These are phyloP conservation scores for Hyphopichia burtonii DNA, from an alignment of 1,139 yeast genomes.

Conservation along the genomic window DNA sequence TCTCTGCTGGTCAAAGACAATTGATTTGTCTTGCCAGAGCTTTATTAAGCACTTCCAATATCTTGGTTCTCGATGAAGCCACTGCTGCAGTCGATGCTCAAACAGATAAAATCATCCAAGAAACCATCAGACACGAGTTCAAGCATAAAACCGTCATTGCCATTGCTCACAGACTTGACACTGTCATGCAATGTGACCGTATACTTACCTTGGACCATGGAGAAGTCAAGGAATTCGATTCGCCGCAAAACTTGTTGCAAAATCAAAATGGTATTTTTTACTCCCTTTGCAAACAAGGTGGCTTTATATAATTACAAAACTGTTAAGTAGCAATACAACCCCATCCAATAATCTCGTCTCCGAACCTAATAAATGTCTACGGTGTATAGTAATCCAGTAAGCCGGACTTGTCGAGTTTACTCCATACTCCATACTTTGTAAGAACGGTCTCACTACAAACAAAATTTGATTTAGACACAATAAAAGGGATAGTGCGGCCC, in stretches of 20 bases:
- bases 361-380: no score
- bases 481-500: no score
- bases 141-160: conserved; percentile 68
- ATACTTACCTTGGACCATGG: conserved; percentile 73
- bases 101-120: conserved; percentile 73
- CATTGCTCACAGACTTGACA: conserved; percentile 81
- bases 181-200: conserved; percentile 76
- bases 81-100: conserved; percentile 84
- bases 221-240: conserved; percentile 64
- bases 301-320: conserved; percentile 16
- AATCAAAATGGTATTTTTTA: conserved; percentile 49
- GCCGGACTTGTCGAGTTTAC: not conserved
- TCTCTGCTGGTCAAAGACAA: conserved; percentile 79
- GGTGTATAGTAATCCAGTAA: no score
- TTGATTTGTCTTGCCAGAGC: conserved; percentile 76
- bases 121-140: conserved; percentile 66
- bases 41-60: conserved; percentile 54
- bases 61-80: conserved; percentile 77
- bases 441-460: no score
- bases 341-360: no score
- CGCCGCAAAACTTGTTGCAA: conserved; percentile 51
- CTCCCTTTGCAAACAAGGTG: conserved; percentile 51
- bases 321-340: no score
- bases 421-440: no score
- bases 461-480: no score